Percentiles rank a stretch among this genome's conserved stretches.
phyloP scores from a whole-genome alignment of 1,139 yeast genomes.

The Geotrichum aggregatum region DNA sequence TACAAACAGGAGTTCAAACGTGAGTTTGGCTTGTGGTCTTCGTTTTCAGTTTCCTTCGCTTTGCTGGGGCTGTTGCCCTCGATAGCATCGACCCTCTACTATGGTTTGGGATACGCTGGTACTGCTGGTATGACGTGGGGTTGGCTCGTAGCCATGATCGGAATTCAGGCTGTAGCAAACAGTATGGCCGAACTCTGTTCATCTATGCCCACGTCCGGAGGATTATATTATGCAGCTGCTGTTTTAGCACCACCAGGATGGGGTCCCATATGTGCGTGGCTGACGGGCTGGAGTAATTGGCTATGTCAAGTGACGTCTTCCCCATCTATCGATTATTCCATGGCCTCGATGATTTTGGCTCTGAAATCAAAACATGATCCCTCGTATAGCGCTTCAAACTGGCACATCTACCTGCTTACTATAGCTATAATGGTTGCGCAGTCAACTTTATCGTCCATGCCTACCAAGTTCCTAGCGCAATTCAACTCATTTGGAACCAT shows the following conservation, averaged over 20 bases:
- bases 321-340: constrained; percentile 61
- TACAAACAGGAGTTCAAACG: constrained; percentile 71
- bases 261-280: constrained; percentile 55
- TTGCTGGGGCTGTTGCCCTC: constrained; percentile 67
- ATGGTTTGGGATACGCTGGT: constrained; percentile 50
- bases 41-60: constrained; percentile 65
- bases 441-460: constrained; percentile 39
- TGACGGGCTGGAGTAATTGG: constrained; percentile 59
- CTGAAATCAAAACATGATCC: constrained; percentile 41
- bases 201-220: constrained; percentile 65
- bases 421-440: constrained; percentile 52
- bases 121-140: constrained; percentile 61
- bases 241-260: constrained; percentile 53
- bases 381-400: constrained; percentile 45
- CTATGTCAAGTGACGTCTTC: constrained; percentile 54
- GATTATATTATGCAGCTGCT: constrained; percentile 54
- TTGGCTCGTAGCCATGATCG: constrained; percentile 53
- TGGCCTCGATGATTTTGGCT: constrained; percentile 60
- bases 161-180: constrained; percentile 49
- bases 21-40: constrained; percentile 52
- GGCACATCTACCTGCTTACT: constrained; percentile 51
- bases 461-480: constrained; percentile 55
- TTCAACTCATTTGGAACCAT: constrained; percentile 53
- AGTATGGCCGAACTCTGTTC: constrained; percentile 59
- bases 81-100: constrained; percentile 43